Conservation (phyloP, 768 basidiomycete species). For the Myochromella boudieri region DNA sequence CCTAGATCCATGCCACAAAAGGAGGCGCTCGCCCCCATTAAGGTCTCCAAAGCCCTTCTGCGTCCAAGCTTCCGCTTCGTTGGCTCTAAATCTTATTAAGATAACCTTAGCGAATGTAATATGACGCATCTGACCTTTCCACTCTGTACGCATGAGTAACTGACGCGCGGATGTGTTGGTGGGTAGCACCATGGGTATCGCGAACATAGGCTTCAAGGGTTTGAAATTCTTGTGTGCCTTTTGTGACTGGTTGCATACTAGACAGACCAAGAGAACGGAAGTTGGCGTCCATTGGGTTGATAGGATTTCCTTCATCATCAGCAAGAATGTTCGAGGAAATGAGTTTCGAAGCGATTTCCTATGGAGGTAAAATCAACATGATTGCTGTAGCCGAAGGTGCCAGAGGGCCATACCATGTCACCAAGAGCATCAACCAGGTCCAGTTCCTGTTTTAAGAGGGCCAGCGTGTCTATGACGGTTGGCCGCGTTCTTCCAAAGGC, state of each 20-base stretch:
- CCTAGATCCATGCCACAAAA: conserved; percentile 65
- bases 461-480: conserved; percentile 37
- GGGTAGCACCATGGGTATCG: conserved; percentile 59
- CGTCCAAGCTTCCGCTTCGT: conserved; percentile 38
- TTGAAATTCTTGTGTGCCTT: conserved; percentile 43
- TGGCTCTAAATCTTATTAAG: conserved; percentile 16
- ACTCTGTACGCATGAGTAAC: conserved; percentile 53
- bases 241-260: conserved; percentile 48
- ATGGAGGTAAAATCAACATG: neutral
- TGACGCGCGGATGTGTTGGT: conserved; percentile 40
- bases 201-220: conserved; percentile 45
- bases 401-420: conserved; percentile 49
- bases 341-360: conserved; percentile 62
- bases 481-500: conserved; percentile 55
- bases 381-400: neutral
- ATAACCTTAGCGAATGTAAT: neutral
- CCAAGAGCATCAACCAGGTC: conserved; percentile 65
- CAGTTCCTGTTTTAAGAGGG: conserved; percentile 49
- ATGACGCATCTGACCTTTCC: conserved; percentile 38
- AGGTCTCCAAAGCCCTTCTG: conserved; percentile 44
- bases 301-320: conserved; percentile 44
- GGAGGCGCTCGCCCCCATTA: conserved; percentile 46
- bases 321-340: conserved; percentile 36
- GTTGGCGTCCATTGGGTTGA: conserved; percentile 58
- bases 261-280: conserved; percentile 52